These are phyloP conservation scores for Aspergillus japonicus DNA, from an alignment of 2,329 filamentous ascomycete species.

Conservation along the genomic window DNA sequence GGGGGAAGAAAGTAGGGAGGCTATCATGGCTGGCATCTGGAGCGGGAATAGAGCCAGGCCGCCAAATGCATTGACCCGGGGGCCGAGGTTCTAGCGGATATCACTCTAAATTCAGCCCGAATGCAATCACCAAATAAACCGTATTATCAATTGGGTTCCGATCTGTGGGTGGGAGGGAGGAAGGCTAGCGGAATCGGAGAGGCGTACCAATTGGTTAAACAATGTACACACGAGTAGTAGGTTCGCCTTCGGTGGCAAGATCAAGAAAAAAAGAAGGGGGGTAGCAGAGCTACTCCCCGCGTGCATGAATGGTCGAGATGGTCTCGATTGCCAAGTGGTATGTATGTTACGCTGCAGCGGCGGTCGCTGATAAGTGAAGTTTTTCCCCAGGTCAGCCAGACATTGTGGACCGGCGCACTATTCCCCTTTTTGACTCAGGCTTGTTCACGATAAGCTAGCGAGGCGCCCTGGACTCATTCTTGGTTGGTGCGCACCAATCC, in stretches of 20 bases:
- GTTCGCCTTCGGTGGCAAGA: not conserved
- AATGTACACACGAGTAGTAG: not conserved
- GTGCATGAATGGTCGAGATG: not conserved
- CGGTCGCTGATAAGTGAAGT: not conserved
- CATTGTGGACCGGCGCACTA: not conserved
- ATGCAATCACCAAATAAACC: not conserved
- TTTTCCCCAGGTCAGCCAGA: not conserved
- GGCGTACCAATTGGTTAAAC: not conserved
- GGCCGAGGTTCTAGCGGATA: not conserved
- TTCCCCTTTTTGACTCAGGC: constrained; percentile 7
- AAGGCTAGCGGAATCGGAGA: not conserved
- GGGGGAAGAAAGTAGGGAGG: not conserved
- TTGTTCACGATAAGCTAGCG: constrained; percentile 18
- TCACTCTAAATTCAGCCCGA: not conserved
- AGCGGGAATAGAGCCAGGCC: not conserved
- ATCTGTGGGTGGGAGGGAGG: not conserved
- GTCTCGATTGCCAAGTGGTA: too few relatives aligned
- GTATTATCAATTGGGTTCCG: not conserved
- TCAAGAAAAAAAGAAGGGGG: too few relatives aligned
- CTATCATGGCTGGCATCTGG: not conserved
- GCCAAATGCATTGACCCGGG: not conserved
- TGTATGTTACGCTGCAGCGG: not conserved
- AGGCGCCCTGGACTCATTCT: not conserved
- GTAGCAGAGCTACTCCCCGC: not conserved
- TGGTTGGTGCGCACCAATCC: not conserved